Percentiles rank a stretch among this genome's conserved stretches.
Evolutionary conservation across 331 rosid species (phyloP).

Genomic region (Malus hybrid): DNA sequence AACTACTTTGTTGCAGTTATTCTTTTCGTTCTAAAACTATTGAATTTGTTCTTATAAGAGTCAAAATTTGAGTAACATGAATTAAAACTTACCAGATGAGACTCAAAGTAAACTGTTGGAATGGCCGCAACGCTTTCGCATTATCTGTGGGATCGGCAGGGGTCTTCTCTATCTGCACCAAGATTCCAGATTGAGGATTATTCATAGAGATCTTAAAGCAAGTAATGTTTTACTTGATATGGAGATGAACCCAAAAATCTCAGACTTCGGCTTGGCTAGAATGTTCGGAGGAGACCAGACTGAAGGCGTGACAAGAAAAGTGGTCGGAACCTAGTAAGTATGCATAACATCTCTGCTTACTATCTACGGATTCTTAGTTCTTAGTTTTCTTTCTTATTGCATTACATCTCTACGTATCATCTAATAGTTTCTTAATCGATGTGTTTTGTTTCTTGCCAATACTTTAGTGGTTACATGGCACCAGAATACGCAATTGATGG

Average conservation of each 20-base stretch:
- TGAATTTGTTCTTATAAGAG: neutral
- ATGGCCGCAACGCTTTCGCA: constrained; percentile 23
- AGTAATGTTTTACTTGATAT: constrained; percentile 35
- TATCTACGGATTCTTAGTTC: neutral
- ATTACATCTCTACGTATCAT: neutral
- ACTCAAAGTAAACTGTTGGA: constrained; percentile 3
- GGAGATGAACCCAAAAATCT: constrained; percentile 38
- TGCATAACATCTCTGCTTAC: neutral
- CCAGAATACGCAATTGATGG: constrained; percentile 36
- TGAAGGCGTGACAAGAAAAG: constrained; percentile 26
- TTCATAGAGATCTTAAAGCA: constrained; percentile 35
- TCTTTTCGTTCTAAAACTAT: neutral
- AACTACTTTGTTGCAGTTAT: neutral
- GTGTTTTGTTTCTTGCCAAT: neutral
- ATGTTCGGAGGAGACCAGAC: constrained; percentile 23
- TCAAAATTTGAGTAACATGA: neutral
- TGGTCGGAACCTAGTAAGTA: constrained; percentile 44
- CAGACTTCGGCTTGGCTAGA: constrained; percentile 44
- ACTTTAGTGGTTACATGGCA: constrained; percentile 27
- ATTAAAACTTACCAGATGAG: constrained; percentile 9
- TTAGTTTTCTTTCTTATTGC: neutral
- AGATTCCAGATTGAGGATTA: constrained; percentile 33
- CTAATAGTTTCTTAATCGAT: neutral
- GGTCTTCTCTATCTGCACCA: constrained; percentile 41
- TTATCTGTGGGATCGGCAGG: constrained; percentile 22